Base-by-base conservation (phyloP, 1,139 yeast genomes). In the Pichia sp. region DNA sequence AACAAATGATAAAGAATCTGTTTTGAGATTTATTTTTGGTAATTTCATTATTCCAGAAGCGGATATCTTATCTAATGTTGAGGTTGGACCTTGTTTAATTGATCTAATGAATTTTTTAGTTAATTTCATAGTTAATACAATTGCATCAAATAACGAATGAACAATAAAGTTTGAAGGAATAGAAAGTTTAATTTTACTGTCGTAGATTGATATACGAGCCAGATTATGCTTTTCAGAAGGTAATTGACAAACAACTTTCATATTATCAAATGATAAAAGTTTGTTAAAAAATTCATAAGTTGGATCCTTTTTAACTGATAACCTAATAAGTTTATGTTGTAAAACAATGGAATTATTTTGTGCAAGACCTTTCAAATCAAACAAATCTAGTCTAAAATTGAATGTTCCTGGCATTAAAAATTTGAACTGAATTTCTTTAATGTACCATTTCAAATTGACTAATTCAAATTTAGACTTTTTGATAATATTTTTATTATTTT, bases 71-170 rank as follows among this genome's bases (percentile, higher is more conserved):
- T 71, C 67, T 3, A 66, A 59, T 23, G 60, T 45, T 37, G 63
- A 61, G 30, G 64, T 59, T 16, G 64, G 59, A 32, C 71, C 68
- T 10, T 67, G 61, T 42, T 69, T 70, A 43, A 81, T 59, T 10
- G 78, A 69, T 45, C 65, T 65, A 6, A 73, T 56, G 49, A 81
- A 64, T 52, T 80, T 84, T 52, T 80, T 80, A 22, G 76, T 56
- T 1, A 77, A 63, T 53, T 82, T 82, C 4, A 71, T 55, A 11
- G 79, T 64, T 1, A 79, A 69, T 1, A 84, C 71, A 16, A 82
- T 57, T 50, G 77, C 78, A 53, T 82, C 89, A 61, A 83, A 80
- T 5, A 82, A 62, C 50, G 70, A 68, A 58, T 80, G 78, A 27
- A 78, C 76, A 25, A 80, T 72, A 57, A 82, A 78, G 25, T 72